Percentiles rank a stretch among this genome's conserved stretches.
phyloP scores from a whole-genome alignment of 139 green algal species.

The Asterochloris erici region DNA sequence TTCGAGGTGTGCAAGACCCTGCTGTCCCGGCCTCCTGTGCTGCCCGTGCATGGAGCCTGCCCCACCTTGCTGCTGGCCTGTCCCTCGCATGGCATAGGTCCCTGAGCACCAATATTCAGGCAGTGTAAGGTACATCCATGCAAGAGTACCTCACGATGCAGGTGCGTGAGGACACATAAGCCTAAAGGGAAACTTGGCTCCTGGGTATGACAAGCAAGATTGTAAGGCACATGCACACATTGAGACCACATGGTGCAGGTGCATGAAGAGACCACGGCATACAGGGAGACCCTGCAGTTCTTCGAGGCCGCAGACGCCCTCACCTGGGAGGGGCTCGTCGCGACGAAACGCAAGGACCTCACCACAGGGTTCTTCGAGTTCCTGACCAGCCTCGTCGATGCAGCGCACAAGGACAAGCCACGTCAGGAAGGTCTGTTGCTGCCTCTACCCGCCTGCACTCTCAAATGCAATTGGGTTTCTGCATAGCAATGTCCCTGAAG shows the following conservation, averaged over 20 bases:
- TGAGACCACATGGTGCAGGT: constrained; percentile 15
- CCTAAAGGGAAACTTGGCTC: background rate
- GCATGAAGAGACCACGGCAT: constrained; percentile 38
- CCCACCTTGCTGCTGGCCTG: too few relatives aligned
- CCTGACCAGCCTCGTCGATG: constrained; percentile 26
- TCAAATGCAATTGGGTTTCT: background rate
- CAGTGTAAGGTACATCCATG: too few relatives aligned
- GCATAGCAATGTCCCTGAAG: background rate
- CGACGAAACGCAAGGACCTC: constrained; percentile 25
- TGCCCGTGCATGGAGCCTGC: too few relatives aligned
- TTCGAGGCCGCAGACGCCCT: constrained; percentile 25
- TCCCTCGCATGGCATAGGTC: too few relatives aligned
- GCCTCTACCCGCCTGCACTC: background rate
- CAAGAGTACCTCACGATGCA: too few relatives aligned
- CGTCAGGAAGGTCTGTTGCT: background rate
- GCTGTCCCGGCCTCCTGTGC: too few relatives aligned
- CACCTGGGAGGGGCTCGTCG: constrained; percentile 57
- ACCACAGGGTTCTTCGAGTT: constrained; percentile 56
- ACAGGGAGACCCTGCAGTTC: constrained; percentile 26
- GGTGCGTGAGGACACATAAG: too few relatives aligned
- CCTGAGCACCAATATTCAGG: too few relatives aligned
- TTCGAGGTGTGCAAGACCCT: too few relatives aligned
- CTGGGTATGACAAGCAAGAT: background rate
- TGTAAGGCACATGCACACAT: background rate
- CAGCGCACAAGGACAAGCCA: background rate